Percentiles rank a stretch among this genome's conserved stretches.
These are phyloP conservation scores for Akanthomyces muscarius DNA, from an alignment of 2,329 filamentous ascomycete genomes.

Conservation along the genomic window DNA sequence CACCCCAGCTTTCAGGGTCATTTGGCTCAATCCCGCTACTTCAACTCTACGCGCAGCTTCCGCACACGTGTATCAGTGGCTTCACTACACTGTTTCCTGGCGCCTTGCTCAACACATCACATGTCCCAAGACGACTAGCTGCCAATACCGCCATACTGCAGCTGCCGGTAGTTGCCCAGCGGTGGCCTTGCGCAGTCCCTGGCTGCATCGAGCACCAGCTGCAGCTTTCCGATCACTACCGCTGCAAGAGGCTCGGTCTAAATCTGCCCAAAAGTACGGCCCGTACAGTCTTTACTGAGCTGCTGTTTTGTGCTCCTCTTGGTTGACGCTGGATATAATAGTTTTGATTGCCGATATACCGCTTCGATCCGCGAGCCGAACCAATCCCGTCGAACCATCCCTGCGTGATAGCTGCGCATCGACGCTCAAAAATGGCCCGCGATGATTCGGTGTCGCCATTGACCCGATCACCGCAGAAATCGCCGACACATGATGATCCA, in stretches of 20 bases:
- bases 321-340: not conserved
- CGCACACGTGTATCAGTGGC: not conserved
- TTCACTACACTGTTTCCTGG: conserved; percentile 1
- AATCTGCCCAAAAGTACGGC: not conserved
- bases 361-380: not conserved
- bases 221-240: not conserved
- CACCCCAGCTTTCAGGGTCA: conserved; percentile 13
- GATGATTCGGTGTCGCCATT: conserved; percentile 27
- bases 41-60: not conserved
- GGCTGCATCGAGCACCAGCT: not conserved
- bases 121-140: not conserved
- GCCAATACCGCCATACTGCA: not conserved
- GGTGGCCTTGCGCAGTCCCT: not conserved
- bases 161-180: conserved; percentile 3
- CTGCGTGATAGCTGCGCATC: not conserved
- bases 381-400: not conserved
- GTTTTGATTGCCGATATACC: not conserved
- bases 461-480: conserved; percentile 19
- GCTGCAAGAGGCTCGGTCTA: not conserved
- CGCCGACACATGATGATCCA: conserved; percentile 22
- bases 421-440: conserved; percentile 17
- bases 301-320: not conserved
- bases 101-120: not conserved
- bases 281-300: not conserved
- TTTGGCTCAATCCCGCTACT: not conserved